Base-by-base conservation (phyloP, 1,284 basidiomycete species). In the Polyporus tsugae region DNA sequence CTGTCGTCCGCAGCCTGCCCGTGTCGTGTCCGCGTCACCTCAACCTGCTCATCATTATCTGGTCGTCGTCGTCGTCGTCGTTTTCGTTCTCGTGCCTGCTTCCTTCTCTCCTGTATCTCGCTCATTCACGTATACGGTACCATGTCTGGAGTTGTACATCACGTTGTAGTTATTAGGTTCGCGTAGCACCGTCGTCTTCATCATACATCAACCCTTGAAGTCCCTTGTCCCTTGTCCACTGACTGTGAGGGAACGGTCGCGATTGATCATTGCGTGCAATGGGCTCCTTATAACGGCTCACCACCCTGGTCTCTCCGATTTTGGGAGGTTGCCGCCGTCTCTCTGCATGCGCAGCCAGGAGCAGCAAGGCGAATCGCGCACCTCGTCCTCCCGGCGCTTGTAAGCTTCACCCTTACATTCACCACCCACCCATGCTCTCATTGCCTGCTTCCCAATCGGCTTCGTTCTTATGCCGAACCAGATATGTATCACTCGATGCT, bases 141-240 rank as follows among this genome's bases (percentile, higher is more conserved):
- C 46, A 52, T 33, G 52, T 13, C 29, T 58, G 39, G 55, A 44
- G n/a, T 33, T 19, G 35, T 44, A 41, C 15, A 63, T 25, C 62
- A 63, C 46, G 36, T 22, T 58, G 55, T 58, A 58, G 22, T 58
- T 58, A 38, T 58, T 35, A n/a, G 5, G 10, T 58, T 58, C 46
- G 46, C 46, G 22, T 22, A 25, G 22, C 46, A 49, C 19, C 46
- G 41, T 57, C 60, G 19, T 22, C 25, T 44, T n/a, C 60, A 9
- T 59, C 60, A 29, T 29, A 2, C 29, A 29, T 29, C 29, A 29
- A 29, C 29, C 29, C 29, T 29, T 29, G 29, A 29, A 2, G 29
- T 29, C 29, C 2, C 29, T 29, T 29, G 22, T 41, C n/a, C 13
- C n/a, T 60, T 49, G 46, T 49, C 10, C n/a, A n/a, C n/a, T n/a